phyloP scores from a whole-genome alignment of 1,284 basidiomycete species.

The Xanthoconium separans region DNA sequence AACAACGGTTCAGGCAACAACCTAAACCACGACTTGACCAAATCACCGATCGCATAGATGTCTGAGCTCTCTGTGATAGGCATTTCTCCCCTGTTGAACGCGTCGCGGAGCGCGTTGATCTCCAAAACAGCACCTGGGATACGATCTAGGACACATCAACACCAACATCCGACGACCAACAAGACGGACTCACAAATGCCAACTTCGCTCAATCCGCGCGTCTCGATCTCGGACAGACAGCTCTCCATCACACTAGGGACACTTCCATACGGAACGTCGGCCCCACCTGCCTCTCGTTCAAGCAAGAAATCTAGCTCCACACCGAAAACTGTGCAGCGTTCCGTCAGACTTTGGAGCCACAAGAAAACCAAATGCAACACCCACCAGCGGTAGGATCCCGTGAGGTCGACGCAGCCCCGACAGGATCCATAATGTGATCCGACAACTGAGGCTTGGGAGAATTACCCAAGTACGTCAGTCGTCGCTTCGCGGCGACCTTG shows the following conservation, averaged over 20 bases:
- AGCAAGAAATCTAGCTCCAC: conserved; percentile 70
- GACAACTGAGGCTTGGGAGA: conserved; percentile 66
- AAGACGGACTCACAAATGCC: conserved; percentile 70
- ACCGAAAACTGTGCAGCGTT: conserved; percentile 60
- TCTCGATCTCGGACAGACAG: conserved; percentile 69
- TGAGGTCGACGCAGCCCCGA: conserved; percentile 36
- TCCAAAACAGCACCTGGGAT: conserved; percentile 76
- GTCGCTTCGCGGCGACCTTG: conserved; percentile 67
- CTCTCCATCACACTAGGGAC: conserved; percentile 65
- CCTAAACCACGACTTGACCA: conserved; percentile 83
- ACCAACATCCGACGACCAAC: neutral
- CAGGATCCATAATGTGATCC: conserved; percentile 63
- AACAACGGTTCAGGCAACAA: conserved; percentile 76
- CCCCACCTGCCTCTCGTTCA: conserved; percentile 56
- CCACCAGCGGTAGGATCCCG: conserved; percentile 64
- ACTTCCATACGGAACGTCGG: conserved; percentile 50
- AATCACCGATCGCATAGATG: conserved; percentile 77
- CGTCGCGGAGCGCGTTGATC: conserved; percentile 66
- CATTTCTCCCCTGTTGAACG: conserved; percentile 70
- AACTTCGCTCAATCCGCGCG: conserved; percentile 71
- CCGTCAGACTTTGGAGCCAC: conserved; percentile 1
- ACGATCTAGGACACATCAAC: conserved; percentile 51
- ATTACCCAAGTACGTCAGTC: conserved; percentile 78
- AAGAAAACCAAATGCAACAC: conserved; percentile 23
- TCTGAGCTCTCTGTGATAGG: conserved; percentile 62